Evolutionary conservation across 164 flowering plant genomes (phyloP).

Genomic region (Amborella trichopoda): DNA sequence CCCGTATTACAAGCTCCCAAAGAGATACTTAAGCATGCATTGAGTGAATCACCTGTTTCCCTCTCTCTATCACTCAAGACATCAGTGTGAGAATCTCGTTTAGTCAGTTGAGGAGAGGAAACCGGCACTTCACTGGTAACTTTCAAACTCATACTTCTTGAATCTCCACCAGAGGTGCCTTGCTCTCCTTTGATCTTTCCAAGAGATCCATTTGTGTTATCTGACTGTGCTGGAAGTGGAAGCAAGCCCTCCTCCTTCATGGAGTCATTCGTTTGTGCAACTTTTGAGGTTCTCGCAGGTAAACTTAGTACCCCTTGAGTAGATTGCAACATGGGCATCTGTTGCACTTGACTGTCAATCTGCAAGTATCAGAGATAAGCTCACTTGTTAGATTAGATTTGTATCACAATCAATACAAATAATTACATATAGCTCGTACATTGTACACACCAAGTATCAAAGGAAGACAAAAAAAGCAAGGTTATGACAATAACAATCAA

Average conservation of each 20-base stretch:
- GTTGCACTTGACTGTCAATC: constrained; percentile 16
- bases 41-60: constrained; percentile 23
- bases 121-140: constrained; percentile 17
- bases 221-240: constrained; percentile 17
- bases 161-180: constrained; percentile 19
- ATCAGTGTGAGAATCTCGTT: constrained; percentile 19
- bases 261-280: constrained; percentile 36
- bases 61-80: constrained; percentile 16
- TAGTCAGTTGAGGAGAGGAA: constrained; percentile 25
- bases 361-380: too few relatives aligned
- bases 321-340: constrained; percentile 1
- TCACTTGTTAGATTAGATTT: too few relatives aligned
- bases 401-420: too few relatives aligned
- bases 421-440: too few relatives aligned
- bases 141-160: constrained; percentile 23
- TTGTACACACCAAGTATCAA: too few relatives aligned
- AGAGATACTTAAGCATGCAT: constrained; percentile 48
- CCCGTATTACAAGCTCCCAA: constrained; percentile 22
- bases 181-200: constrained; percentile 44
- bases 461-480: too few relatives aligned
- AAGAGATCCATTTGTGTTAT: constrained; percentile 17
- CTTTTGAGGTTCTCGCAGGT: constrained; percentile 4
- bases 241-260: too few relatives aligned
- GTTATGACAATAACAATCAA: too few relatives aligned
- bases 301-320: background rate